These are phyloP conservation scores for Elsinoe australis DNA, from an alignment of 2,329 filamentous ascomycete species.

Conservation along the genomic window DNA sequence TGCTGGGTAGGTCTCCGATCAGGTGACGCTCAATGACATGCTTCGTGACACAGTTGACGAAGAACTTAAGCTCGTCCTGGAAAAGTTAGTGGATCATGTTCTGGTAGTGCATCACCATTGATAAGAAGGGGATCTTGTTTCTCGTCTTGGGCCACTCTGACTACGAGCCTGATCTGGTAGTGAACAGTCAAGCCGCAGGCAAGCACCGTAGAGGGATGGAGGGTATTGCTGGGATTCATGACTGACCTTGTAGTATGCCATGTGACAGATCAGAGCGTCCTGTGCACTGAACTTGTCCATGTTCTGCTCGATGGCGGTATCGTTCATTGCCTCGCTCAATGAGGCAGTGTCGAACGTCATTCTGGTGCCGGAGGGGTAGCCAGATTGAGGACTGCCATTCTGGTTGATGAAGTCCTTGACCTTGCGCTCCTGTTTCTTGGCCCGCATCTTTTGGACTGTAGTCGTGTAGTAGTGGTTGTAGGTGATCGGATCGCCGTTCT, in stretches of 20 bases:
- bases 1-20: constrained; percentile 26
- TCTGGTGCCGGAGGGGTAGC: constrained; percentile 10
- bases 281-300: constrained; percentile 31
- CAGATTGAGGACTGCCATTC: constrained; percentile 16
- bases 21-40: constrained; percentile 36
- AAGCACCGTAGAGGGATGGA: too few relatives aligned
- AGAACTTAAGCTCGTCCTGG: constrained; percentile 32
- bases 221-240: too few relatives aligned
- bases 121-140: too few relatives aligned
- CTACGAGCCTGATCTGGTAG: too few relatives aligned
- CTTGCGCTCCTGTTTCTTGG: constrained; percentile 20
- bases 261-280: constrained; percentile 32
- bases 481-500: constrained; percentile 31
- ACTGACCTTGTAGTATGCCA: constrained; percentile 32
- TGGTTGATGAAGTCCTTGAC: constrained; percentile 30
- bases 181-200: too few relatives aligned
- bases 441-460: constrained; percentile 29
- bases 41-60: constrained; percentile 30
- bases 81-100: too few relatives aligned
- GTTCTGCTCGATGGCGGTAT: constrained; percentile 21
- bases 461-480: constrained; percentile 35
- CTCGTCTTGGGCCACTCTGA: too few relatives aligned
- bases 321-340: not conserved
- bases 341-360: not conserved
- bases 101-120: too few relatives aligned